A percentile compares a stretch with the other conserved stretches of the same genome.
Conservation (phyloP, 2,329 filamentous ascomycete species). For the Fusarium devonianum region DNA sequence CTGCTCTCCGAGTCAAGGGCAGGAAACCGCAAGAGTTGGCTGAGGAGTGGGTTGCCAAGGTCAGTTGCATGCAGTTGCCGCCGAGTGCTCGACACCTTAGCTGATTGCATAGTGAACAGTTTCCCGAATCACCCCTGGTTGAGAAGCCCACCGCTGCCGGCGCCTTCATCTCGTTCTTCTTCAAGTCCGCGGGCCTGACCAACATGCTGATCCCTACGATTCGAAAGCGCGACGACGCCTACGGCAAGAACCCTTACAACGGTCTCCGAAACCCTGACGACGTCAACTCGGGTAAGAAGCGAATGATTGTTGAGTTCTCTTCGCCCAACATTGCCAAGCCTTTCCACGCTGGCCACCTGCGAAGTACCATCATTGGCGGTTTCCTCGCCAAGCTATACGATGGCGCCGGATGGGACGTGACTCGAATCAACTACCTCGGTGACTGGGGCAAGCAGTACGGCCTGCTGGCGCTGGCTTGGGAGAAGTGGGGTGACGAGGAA, state of each 20-base stretch:
- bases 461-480: conserved; percentile 69
- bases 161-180: conserved; percentile 80
- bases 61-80: conserved; percentile 39
- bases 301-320: conserved; percentile 80
- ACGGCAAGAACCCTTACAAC: conserved; percentile 58
- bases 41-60: conserved; percentile 67
- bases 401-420: conserved; percentile 74
- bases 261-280: conserved; percentile 69
- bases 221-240: conserved; percentile 65
- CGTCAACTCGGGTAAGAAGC: conserved; percentile 67
- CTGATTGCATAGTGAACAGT: conserved; percentile 53
- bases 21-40: conserved; percentile 70
- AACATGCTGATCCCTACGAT: conserved; percentile 74
- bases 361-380: conserved; percentile 81
- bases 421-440: conserved; percentile 67
- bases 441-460: conserved; percentile 45
- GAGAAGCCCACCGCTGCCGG: conserved; percentile 72
- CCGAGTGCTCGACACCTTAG: not conserved
- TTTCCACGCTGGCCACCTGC: conserved; percentile 79
- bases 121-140: conserved; percentile 77
- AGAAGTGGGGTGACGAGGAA: conserved; percentile 77
- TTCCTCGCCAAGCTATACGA: conserved; percentile 78
- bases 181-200: conserved; percentile 72
- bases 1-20: conserved; percentile 80
- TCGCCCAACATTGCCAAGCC: conserved; percentile 89